Evolutionary conservation across 2,329 filamentous ascomycete genomes (phyloP), one percentile per base, ranked within the genome.

Genomic region (Sporothrix brunneoviolacea): DNA sequence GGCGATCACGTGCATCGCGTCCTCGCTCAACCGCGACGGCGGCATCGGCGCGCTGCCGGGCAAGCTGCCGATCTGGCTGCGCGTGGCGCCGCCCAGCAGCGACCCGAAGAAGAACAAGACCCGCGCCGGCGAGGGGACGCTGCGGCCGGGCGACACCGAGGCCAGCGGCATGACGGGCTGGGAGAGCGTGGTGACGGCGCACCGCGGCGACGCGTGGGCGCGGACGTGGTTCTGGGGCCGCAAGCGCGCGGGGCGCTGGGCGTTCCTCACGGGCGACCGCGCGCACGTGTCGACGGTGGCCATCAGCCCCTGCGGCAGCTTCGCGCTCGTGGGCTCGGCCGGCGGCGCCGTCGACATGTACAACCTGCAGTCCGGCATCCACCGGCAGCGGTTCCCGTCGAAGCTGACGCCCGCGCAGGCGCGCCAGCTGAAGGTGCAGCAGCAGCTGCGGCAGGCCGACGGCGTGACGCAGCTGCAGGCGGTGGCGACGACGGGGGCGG

Each of bases 201-300:
- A 98, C 64, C 84, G 84, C 61, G 82, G 85, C 46, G 91, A 97
- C 62, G 78, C 83, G 39, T 87, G 80, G 62, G 93, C 90, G 16
- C 82, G 93, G 48, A 97, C 93, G 1, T 98, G 93, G 93, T 96
- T 96, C 69, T 97, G 93, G 91, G 93, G 91, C 6, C 84, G 89
- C 51, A 96, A 94, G 68, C 83, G 86, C 60, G 91, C 93, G 43
- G 93, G 93, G 10, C 79, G 93, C 56, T 98, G 93, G 93, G 85
- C 87, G 0, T 88, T 98, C 59, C 83, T 87, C 57, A 96, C 91
- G 1, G 80, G 85, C 36, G 93, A 98, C 67, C 80, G 80, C 16
- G 79, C 82, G n/a, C 80, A 89, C 60, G 91, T 95, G 53, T 80
- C 86, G 57, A 91, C 87, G 48, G 89, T 98, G 18, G 80, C 90